A percentile compares a stretch with the other conserved stretches of the same genome.
phyloP scores from a whole-genome alignment of 345 rosid species.

The Gossypium bickii region DNA sequence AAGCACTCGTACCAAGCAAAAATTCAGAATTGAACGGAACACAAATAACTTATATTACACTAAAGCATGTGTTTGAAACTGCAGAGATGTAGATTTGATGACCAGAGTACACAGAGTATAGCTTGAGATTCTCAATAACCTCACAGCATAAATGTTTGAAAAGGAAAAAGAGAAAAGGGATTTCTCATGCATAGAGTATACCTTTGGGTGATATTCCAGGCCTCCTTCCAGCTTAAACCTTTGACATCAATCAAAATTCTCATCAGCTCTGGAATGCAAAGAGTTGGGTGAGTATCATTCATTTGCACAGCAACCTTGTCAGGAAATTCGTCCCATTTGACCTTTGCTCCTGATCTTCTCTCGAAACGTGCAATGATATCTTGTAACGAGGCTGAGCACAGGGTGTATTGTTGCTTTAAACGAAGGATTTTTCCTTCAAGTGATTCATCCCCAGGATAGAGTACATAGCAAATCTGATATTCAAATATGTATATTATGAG shows the following conservation, averaged over 20 bases:
- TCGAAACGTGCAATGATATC: slow-evolving; percentile 69
- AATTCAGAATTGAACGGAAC: background rate
- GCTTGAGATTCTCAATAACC: background rate
- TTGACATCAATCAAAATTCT: slow-evolving; percentile 67
- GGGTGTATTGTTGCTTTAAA: slow-evolving; percentile 76
- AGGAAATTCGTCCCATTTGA: slow-evolving; percentile 69
- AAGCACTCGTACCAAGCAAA: background rate
- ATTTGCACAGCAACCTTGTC: slow-evolving; percentile 81
- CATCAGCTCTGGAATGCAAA: slow-evolving; percentile 77
- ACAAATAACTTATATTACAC: background rate
- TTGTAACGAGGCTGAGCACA: slow-evolving; percentile 82
- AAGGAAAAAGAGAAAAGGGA: background rate
- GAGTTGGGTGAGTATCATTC: slow-evolving; percentile 83
- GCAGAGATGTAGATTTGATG: background rate
- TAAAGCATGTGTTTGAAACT: background rate
- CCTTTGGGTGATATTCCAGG: slow-evolving; percentile 79
- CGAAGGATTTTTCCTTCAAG: slow-evolving; percentile 71
- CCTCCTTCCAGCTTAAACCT: slow-evolving; percentile 68
- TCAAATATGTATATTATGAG: background rate
- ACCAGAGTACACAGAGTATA: background rate
- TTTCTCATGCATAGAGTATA: slow-evolving; percentile 13
- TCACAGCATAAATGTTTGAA: background rate
- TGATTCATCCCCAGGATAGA: slow-evolving; percentile 85
- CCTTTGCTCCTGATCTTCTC: slow-evolving; percentile 55
- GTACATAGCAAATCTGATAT: slow-evolving; percentile 59